Evolutionary conservation across 352 stramenopile species (phyloP).

Genomic region (Globisporangium perplexum): DNA sequence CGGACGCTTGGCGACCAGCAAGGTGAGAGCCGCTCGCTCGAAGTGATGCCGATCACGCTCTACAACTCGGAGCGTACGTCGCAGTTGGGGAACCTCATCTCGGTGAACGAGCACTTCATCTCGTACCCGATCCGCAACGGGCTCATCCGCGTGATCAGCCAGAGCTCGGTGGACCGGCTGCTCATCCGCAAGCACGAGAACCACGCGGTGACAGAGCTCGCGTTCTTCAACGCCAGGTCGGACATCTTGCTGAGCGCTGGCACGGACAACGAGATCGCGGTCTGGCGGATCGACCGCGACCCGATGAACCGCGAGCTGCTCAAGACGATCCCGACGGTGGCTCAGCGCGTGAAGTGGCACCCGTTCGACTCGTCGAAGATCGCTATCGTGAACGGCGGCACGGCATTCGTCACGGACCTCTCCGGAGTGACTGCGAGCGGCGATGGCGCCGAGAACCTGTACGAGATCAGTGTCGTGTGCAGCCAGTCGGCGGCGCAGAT

Average conservation of each 20-base stretch:
- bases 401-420: slow-evolving; percentile 61
- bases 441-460: slow-evolving; percentile 46
- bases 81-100: slow-evolving; percentile 67
- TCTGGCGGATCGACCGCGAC: slow-evolving; percentile 64
- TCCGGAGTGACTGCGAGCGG: slow-evolving; percentile 33
- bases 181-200: slow-evolving; percentile 74
- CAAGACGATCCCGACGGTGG: slow-evolving; percentile 48
- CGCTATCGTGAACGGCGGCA: slow-evolving; percentile 57
- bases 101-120: slow-evolving; percentile 82
- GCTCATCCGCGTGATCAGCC: slow-evolving; percentile 78
- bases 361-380: slow-evolving; percentile 70
- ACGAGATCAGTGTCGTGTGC: slow-evolving; percentile 66
- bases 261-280: slow-evolving; percentile 67
- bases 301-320: slow-evolving; percentile 65
- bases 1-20: slow-evolving; percentile 28
- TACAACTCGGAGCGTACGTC: slow-evolving; percentile 76
- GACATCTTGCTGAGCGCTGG: slow-evolving; percentile 62
- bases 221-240: slow-evolving; percentile 69
- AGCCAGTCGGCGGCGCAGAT: slow-evolving; percentile 61
- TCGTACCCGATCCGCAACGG: slow-evolving; percentile 84
- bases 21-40: slow-evolving; percentile 50
- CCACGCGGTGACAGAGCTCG: slow-evolving; percentile 62
- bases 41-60: slow-evolving; percentile 80
- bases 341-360: slow-evolving; percentile 79
- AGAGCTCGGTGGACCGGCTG: slow-evolving; percentile 68